These are phyloP conservation scores for Apiospora saccharicola DNA, from an alignment of 2,329 filamentous ascomycete species.

Conservation along the genomic window DNA sequence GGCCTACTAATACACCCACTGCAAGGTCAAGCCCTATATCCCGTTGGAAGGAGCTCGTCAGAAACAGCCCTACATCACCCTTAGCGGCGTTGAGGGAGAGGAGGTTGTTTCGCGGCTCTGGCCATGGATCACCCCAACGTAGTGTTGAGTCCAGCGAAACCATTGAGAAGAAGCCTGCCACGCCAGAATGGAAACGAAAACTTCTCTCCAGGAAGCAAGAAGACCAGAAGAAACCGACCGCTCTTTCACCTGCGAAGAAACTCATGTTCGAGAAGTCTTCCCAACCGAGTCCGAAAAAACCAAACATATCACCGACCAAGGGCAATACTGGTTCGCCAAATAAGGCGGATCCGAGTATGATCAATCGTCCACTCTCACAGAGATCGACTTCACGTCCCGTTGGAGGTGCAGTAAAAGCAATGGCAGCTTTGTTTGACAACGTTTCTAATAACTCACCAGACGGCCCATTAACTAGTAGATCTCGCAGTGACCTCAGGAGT, in stretches of 20 bases:
- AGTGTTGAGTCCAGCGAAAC: conserved; percentile 30
- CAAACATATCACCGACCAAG: conserved; percentile 24
- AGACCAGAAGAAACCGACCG: conserved; percentile 28
- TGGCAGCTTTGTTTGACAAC: conserved; percentile 61
- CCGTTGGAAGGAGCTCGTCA: conserved; percentile 37
- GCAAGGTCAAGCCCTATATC: conserved; percentile 26
- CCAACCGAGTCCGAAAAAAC: conserved; percentile 9
- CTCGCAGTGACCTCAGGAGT: conserved; percentile 29
- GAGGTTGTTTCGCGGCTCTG: conserved; percentile 33
- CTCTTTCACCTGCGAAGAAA: conserved; percentile 30
- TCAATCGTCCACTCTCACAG: conserved; percentile 28
- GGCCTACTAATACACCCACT: background rate
- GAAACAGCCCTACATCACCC: conserved; percentile 36
- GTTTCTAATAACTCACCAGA: conserved; percentile 38
- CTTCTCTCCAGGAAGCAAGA: conserved; percentile 28
- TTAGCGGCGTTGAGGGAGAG: conserved; percentile 36
- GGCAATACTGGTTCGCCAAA: conserved; percentile 24
- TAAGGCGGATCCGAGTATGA: conserved; percentile 24
- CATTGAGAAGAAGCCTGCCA: conserved; percentile 25
- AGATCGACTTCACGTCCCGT: conserved; percentile 38
- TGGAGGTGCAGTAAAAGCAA: conserved; percentile 53
- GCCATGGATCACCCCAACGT: conserved; percentile 25
- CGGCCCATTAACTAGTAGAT: conserved; percentile 30
- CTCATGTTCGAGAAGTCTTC: conserved; percentile 30
- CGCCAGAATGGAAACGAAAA: conserved; percentile 34